Conservation (phyloP, 208 protist species). For the Zelonia costaricensis region DNA sequence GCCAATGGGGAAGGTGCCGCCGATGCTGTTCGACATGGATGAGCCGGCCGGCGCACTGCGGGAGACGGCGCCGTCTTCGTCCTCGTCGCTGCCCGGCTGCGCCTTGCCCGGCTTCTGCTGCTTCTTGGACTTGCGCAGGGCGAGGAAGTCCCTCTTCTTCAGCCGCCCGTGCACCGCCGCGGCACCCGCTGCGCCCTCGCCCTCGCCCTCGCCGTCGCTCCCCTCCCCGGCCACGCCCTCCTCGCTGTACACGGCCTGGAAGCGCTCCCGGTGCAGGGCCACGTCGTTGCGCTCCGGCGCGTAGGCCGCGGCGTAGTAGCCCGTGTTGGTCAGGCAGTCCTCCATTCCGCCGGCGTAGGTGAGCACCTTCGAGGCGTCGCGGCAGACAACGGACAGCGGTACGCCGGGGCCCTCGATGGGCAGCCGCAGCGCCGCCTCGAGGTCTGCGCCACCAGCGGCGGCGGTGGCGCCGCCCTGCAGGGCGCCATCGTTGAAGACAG, state of each 20-base stretch:
- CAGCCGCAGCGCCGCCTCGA: conserved; percentile 20
- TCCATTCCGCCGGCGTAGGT: conserved; percentile 77
- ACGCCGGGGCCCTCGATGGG: conserved; percentile 53
- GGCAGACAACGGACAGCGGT: conserved; percentile 60
- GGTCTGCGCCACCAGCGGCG: conserved; percentile 3
- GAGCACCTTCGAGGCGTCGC: conserved; percentile 52
- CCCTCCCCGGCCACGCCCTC: not conserved
- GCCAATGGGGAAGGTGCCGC: conserved; percentile 90
- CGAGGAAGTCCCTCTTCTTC: conserved; percentile 85
- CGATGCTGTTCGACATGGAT: conserved; percentile 80
- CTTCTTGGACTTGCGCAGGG: conserved; percentile 38
- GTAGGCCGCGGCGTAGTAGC: conserved; percentile 76
- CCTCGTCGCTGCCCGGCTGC: conserved; percentile 39
- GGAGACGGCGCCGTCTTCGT: conserved; percentile 32
- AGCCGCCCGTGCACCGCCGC: conserved; percentile 42
- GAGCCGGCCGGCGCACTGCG: conserved; percentile 35
- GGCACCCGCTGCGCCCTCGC: not conserved
- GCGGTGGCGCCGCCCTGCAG: conserved; percentile 25
- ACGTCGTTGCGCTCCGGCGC: conserved; percentile 65
- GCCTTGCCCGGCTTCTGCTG: conserved; percentile 56
- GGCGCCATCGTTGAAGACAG: conserved; percentile 43
- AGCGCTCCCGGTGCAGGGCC: conserved; percentile 58
- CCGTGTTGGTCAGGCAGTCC: conserved; percentile 88
- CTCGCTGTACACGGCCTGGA: conserved; percentile 21
- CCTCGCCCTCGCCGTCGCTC: conserved; percentile 6